Conservation (phyloP, 768 basidiomycete species). For the Phaeotremella skinneri region DNA sequence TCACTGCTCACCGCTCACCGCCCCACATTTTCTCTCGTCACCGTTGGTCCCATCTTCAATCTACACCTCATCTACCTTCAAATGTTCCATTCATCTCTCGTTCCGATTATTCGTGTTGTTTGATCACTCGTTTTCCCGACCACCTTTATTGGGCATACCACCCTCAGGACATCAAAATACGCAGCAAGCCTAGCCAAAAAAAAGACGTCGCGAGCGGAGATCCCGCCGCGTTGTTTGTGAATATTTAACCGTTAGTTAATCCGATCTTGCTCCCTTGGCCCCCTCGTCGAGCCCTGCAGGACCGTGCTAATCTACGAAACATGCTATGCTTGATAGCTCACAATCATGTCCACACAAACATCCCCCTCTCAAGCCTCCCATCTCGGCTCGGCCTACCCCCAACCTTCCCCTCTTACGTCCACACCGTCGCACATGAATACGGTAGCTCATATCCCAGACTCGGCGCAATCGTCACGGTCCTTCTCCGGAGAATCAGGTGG, state of each 20-base stretch:
- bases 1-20: background rate
- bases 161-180: background rate
- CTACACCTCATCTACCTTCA: background rate
- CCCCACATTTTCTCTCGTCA: background rate
- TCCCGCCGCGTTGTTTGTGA: background rate
- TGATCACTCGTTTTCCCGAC: background rate
- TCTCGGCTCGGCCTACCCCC: background rate
- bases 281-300: background rate
- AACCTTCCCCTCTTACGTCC: background rate
- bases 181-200: background rate
- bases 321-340: background rate
- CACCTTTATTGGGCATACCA: background rate
- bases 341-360: conserved; percentile 2
- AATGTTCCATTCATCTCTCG: background rate
- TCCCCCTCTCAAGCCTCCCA: background rate
- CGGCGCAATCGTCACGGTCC: background rate
- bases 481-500: background rate
- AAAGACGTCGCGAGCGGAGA: background rate
- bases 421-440: conserved; percentile 1
- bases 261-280: background rate
- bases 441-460: background rate
- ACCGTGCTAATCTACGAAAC: background rate
- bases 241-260: background rate
- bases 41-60: background rate
- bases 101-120: background rate